Evolutionary conservation across 2,329 filamentous ascomycete genomes (phyloP), one percentile per base, ranked within the genome.

Genomic region (Aspergillus jensenii): DNA sequence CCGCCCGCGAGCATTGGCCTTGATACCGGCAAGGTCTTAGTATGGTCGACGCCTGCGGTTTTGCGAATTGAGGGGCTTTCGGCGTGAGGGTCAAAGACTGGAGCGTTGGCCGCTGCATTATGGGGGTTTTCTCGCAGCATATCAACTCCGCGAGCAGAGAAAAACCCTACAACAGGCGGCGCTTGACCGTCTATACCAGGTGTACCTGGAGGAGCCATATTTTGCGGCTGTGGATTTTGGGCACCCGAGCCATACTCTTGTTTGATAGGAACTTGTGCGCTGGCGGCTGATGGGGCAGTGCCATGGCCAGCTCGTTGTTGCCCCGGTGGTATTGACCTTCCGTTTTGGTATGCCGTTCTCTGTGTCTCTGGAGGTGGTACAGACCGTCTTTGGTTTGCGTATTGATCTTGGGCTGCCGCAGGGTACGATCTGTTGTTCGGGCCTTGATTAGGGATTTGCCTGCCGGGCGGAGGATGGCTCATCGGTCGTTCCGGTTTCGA

Each of bases 1-100:
- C 62, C 62, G 9, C 62, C 51, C 4, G 67, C 50, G 6, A 74
- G 59, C 70, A 74, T 75, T 7, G 72, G 72, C 61, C 82, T 84
- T 4, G 82, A 83, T 2, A 96, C 77, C 0, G 92, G 91, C 52
- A 88, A 87, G 4, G 90, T 93, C 52, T 85, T 88, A 21, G 78
- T 86, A 69, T 96, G 91, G 68, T 97, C 91, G 40, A 97, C 84
- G 2, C 93, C 93, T 0, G 90, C 89, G 0, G 93, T 97, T 71
- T 93, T 93, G 60, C 91, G 86, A 69, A 96, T 92, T 0, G 92
- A 95, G 0, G 93, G 92, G 60, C 88, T 91, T 67, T 93, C 89
- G 6, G 86, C 82, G 58, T 87, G 87, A 3, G 89, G 89, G 65
- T 93, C 89, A 72, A 93, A 93, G 23, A 81, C 78, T 12, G 85